A percentile compares a stretch with the other conserved stretches of the same genome.
Evolutionary conservation across 139 green algal genomes (phyloP).

Genomic region (Chlorella vulgaris): DNA sequence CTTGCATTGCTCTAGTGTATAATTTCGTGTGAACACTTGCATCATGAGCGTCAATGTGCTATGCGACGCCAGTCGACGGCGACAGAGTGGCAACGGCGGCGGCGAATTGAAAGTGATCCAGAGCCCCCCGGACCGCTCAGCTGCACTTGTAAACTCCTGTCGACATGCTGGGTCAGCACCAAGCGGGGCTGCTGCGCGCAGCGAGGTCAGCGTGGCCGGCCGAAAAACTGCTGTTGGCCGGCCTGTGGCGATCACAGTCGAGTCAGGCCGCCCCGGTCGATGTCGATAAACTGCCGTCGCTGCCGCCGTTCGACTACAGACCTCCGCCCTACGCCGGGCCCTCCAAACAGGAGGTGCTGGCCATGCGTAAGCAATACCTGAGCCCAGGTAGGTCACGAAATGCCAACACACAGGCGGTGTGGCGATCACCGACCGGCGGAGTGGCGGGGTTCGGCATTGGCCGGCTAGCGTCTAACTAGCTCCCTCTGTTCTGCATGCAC

Average conservation of each 20-base stretch:
- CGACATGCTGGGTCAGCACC: no score
- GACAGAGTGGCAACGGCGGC: no score
- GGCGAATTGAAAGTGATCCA: not conserved
- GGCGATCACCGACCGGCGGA: no score
- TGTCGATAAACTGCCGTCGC: not conserved
- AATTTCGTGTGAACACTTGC: not conserved
- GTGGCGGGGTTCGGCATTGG: no score
- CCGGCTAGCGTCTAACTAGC: no score
- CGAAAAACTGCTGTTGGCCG: constrained; percentile 3
- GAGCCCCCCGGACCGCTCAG: no score
- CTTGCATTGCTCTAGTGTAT: not conserved
- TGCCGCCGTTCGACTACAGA: constrained; percentile 65
- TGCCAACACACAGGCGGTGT: no score
- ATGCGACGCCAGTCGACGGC: no score
- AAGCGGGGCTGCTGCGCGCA: not conserved
- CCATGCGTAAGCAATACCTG: constrained; percentile 77
- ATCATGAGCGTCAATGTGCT: not conserved
- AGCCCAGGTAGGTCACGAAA: constrained; percentile 81
- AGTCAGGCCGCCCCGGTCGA: constrained; percentile 3
- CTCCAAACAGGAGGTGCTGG: constrained; percentile 79
- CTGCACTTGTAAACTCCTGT: no score
- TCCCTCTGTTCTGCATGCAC: not conserved
- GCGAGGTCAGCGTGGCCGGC: no score
- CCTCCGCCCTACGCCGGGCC: constrained; percentile 85
- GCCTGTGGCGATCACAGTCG: not conserved